Evolutionary conservation across 129 eudicot genomes (phyloP), one percentile per base, ranked within the genome.

Genomic region (Lactuca saligna): DNA sequence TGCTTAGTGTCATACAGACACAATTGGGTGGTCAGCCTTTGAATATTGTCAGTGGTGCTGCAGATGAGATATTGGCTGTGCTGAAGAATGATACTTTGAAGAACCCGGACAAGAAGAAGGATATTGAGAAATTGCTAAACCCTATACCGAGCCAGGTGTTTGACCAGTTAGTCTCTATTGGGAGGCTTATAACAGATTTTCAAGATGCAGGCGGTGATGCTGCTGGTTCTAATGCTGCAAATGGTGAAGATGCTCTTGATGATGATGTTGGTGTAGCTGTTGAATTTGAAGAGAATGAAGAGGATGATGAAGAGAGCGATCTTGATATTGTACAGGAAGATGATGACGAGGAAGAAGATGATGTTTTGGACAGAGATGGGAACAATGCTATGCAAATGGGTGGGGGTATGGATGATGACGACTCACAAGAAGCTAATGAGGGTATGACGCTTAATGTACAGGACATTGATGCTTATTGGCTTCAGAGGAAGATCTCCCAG

Each of bases 401-500:
- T 54, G 90, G 92, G 37, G 91, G 89, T 74, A 80, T 85, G 70
- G 98, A 88, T 88, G 98, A 92, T 63, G 98, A 92, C 14, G 95
- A 92, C 42, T 79, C 63, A 29, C 82, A 63, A 54, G 95, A 86
- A 58, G 96, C 87, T 65, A 85, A 84, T 11, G 95, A 82, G 81
- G 96, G 96, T 1, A 89, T 92, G 95, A 73, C 82, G n/a, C 72
- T 92, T 79, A 92, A 89, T 74, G 98, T 92, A 50, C 96, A 89
- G 60, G 96, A 92, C 51, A 82, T 92, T 63, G 98, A 92, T 88
- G 98, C 96, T 46, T 92, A 88, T 76, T 92, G 98, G 98, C 98
- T 88, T 79, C 98, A 92, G 68, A 84, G 98, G 80, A 92, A 88
- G 80, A 88, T 92, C 16, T 86, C 96, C 5, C 95, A 88, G 65